These are phyloP conservation scores for Aspergillus quadrilineatus DNA, from an alignment of 2,329 filamentous ascomycete species.

Conservation along the genomic window DNA sequence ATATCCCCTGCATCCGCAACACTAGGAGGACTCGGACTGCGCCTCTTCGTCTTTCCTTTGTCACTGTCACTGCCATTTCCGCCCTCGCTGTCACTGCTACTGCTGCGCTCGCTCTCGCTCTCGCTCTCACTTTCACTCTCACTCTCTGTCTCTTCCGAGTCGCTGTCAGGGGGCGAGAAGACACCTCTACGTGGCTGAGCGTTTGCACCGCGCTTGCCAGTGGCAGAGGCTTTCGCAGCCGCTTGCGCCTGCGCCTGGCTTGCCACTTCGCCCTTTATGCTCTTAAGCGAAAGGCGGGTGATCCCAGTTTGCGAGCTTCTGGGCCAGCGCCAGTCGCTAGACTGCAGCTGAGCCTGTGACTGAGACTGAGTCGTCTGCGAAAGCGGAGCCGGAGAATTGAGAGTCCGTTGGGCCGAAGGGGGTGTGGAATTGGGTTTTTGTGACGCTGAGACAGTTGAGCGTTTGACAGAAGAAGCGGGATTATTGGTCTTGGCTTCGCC, in stretches of 20 bases:
- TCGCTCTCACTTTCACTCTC: not conserved
- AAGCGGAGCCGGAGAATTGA: slow-evolving; percentile 27
- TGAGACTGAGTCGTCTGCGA: slow-evolving; percentile 11
- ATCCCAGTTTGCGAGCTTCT: not conserved
- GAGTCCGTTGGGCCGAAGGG: slow-evolving; percentile 9
- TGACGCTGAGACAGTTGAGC: not conserved
- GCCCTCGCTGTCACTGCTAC: slow-evolving; percentile 15
- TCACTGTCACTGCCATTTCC: slow-evolving; percentile 16
- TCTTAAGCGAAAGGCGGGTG: not conserved
- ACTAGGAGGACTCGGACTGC: not conserved
- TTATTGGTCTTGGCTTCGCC: slow-evolving; percentile 2
- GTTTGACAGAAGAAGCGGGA: not conserved
- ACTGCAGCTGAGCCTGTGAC: not conserved
- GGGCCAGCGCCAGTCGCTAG: not conserved
- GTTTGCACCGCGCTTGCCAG: not conserved
- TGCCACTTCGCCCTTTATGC: slow-evolving; percentile 1
- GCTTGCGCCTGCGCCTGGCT: not conserved
- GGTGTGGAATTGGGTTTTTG: not conserved
- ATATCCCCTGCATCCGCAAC: slow-evolving; percentile 24
- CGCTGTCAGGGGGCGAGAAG: slow-evolving; percentile 18
- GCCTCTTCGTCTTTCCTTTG: not conserved
- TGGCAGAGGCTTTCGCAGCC: not conserved
- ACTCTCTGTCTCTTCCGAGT: slow-evolving; percentile 20
- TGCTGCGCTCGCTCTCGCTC: not conserved
- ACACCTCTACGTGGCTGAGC: not conserved